Evolutionary conservation across 805 yeast species (phyloP).

Genomic region (Saturnispora serradocipensis): DNA sequence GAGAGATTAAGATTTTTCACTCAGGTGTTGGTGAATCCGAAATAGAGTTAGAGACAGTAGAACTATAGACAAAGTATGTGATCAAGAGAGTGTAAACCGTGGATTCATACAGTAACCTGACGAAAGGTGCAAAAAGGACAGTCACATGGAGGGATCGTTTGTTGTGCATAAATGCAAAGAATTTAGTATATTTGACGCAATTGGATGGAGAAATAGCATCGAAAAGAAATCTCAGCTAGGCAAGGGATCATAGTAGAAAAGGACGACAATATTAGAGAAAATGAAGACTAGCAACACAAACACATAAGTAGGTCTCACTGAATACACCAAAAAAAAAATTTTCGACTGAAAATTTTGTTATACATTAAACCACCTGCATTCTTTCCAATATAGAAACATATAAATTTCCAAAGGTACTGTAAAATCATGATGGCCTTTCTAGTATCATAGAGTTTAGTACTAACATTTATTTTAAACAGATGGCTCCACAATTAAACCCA

Average conservation of each 20-base stretch:
- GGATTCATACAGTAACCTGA: background rate
- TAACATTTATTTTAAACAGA: conserved; percentile 28
- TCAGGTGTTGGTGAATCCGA: background rate
- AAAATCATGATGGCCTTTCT: background rate
- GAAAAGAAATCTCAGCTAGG: no score
- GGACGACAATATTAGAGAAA: no score
- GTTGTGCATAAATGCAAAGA: background rate
- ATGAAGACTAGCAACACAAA: no score
- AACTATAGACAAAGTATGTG: conserved; percentile 2
- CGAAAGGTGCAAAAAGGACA: background rate
- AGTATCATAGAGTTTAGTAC: background rate
- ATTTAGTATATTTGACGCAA: no score
- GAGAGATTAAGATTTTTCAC: conserved; percentile 4
- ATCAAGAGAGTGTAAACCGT: background rate
- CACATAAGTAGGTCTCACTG: no score
- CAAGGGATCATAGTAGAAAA: no score
- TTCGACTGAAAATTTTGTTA: background rate
- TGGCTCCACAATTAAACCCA: conserved; percentile 98
- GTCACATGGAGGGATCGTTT: background rate
- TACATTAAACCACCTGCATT: no score
- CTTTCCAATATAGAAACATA: no score
- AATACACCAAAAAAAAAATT: no score
- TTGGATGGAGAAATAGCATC: no score
- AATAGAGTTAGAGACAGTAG: background rate
- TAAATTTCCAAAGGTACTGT: background rate